Conservation (phyloP, 2,329 filamentous ascomycete genomes). For the Colletotrichum brevisporum region DNA sequence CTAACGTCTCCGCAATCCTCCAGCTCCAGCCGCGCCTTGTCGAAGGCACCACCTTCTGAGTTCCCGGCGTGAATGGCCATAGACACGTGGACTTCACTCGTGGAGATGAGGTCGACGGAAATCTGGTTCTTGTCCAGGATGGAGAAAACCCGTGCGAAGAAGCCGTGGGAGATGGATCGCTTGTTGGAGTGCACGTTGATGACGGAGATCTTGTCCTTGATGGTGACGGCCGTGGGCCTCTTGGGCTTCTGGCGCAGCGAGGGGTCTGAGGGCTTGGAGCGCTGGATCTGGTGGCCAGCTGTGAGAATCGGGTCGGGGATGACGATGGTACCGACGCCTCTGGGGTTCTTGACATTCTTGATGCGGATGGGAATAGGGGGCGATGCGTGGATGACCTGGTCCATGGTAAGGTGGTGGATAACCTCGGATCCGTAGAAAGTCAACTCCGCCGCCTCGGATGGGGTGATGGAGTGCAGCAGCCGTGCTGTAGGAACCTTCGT, state of each 20-base stretch:
- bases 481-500: constrained; percentile 94
- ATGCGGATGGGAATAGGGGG: constrained; percentile 88
- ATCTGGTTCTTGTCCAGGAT: constrained; percentile 89
- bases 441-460: constrained; percentile 93
- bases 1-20: constrained; percentile 90
- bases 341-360: constrained; percentile 92
- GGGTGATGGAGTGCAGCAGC: constrained; percentile 89
- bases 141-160: constrained; percentile 93
- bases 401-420: constrained; percentile 99
- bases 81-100: constrained; percentile 95
- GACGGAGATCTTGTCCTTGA: constrained; percentile 96
- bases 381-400: constrained; percentile 88
- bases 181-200: constrained; percentile 99
- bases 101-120: constrained; percentile 96
- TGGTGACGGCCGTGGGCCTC: constrained; percentile 90
- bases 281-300: constrained; percentile 71
- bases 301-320: constrained; percentile 78
- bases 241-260: constrained; percentile 73
- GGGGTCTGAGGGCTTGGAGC: constrained; percentile 58
- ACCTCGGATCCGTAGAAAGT: constrained; percentile 97
- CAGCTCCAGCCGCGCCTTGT: constrained; percentile 79
- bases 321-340: constrained; percentile 83
- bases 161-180: constrained; percentile 94
- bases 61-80: constrained; percentile 93
- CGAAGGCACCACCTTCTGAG: constrained; percentile 72